Evolutionary conservation across 352 stramenopile genomes (phyloP), one percentile per base, ranked within the genome.

Genomic region (Achlya hypogyna): DNA sequence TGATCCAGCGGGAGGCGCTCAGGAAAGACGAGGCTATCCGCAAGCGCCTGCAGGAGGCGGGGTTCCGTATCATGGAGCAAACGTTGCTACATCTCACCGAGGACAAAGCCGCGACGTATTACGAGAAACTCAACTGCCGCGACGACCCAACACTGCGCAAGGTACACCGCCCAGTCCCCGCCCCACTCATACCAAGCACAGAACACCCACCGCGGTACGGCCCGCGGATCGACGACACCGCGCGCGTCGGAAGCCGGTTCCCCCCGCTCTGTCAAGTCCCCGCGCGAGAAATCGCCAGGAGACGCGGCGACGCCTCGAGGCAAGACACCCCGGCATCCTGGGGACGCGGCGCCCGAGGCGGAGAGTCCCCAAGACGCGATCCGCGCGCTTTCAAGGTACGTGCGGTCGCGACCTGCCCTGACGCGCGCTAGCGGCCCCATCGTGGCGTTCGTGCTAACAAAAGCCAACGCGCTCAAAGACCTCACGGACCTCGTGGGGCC

Each of bases 401-500:
- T 28, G 25, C 45, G n/a, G 43, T 38, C 28, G 40, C n/a, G 9
- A 8, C 38, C 25, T 34, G 23, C n/a, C 28, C n/a, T n/a, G n/a
- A n/a, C n/a, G n/a, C n/a, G n/a, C n/a, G n/a, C 22, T 27, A 69
- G 66, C 31, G 81, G 81, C 1, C 78, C 81, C 23, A 64, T 76
- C 10, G 62, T 89, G 40, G 65, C 85, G 43, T 51, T 89, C 28
- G 69, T 65, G 0, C 10, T 89, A 2, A 72, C 84, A 43, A 86
- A 82, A 51, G 28, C 59, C 4, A 75, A 80, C 8, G 78, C 75
- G n/a, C 62, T 89, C 25, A 65, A 65, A 0, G 78, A 83, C 14
- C 67, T 89, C n/a, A 69, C 75, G 8, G 74, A 89, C 18, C 73
- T 89, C 20, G 76, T 87, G 9, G 81, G 81, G 1, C 71, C 77